These are phyloP conservation scores for Neospermospora avenae DNA, from an alignment of 2,329 filamentous ascomycete genomes.

Conservation along the genomic window DNA sequence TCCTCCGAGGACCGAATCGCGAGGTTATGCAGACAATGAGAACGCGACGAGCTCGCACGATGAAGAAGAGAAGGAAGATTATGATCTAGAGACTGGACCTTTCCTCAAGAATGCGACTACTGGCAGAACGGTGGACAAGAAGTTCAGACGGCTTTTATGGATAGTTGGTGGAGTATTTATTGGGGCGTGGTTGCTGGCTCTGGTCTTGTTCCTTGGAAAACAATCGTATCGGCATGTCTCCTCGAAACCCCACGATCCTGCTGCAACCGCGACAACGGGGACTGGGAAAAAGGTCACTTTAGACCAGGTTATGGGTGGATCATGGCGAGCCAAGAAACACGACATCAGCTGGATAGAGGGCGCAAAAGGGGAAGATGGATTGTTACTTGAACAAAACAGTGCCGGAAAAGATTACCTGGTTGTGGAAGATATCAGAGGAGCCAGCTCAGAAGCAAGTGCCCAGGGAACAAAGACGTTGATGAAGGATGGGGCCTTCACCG, in stretches of 20 bases:
- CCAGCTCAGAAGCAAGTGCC: slow-evolving; percentile 42
- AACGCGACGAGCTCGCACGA: slow-evolving; percentile 20
- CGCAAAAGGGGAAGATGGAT: slow-evolving; percentile 73
- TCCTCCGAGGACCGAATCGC: slow-evolving; percentile 25
- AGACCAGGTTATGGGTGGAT: slow-evolving; percentile 64
- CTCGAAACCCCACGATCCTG: slow-evolving; percentile 63
- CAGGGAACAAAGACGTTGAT: slow-evolving; percentile 68
- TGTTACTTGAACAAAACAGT: slow-evolving; percentile 71
- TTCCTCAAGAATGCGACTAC: slow-evolving; percentile 36
- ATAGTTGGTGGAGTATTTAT: slow-evolving; percentile 59
- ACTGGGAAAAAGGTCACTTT: slow-evolving; percentile 71
- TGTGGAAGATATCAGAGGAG: slow-evolving; percentile 76
- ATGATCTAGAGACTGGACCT: slow-evolving; percentile 46
- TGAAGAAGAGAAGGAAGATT: slow-evolving; percentile 35
- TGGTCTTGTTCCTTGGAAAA: slow-evolving; percentile 62
- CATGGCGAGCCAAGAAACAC: slow-evolving; percentile 62
- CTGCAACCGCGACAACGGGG: slow-evolving; percentile 58
- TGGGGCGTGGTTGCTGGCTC: slow-evolving; percentile 64
- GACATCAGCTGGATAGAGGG: slow-evolving; percentile 75
- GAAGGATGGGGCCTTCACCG: slow-evolving; percentile 61
- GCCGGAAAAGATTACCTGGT: slow-evolving; percentile 70
- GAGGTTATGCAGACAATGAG: slow-evolving; percentile 31
- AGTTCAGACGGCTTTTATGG: slow-evolving; percentile 54
- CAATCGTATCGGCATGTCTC: slow-evolving; percentile 65
- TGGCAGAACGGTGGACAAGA: slow-evolving; percentile 58